These are phyloP conservation scores for Colletotrichum sp. DNA, from an alignment of 2,329 filamentous ascomycete species.

Conservation along the genomic window DNA sequence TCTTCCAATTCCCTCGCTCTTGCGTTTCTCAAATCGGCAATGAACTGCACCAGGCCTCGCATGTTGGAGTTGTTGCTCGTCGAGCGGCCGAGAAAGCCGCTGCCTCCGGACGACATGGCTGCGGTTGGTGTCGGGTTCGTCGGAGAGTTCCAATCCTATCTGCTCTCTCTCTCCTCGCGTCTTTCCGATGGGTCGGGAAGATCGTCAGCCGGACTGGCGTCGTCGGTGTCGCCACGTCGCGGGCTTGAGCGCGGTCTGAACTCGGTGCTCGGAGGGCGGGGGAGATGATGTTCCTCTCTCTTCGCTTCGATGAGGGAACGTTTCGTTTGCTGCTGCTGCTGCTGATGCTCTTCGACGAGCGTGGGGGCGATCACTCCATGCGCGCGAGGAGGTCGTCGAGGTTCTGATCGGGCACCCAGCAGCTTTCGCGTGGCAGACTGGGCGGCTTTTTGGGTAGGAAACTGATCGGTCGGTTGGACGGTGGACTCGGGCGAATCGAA, in stretches of 20 bases:
- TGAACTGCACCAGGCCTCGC: slow-evolving; percentile 94
- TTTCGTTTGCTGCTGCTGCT: neutral
- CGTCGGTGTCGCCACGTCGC: neutral
- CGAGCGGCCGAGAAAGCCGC: slow-evolving; percentile 70
- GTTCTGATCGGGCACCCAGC: slow-evolving; percentile 1
- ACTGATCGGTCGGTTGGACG: neutral
- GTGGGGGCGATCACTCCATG: slow-evolving; percentile 15
- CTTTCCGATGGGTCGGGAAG: neutral
- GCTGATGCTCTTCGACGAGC: slow-evolving; percentile 10
- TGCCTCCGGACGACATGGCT: slow-evolving; percentile 60
- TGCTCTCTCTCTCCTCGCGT: neutral
- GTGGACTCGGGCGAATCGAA: slow-evolving; percentile 10
- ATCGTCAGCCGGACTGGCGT: neutral
- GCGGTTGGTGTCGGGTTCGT: neutral
- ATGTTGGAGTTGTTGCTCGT: slow-evolving; percentile 70
- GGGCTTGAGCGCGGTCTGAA: neutral
- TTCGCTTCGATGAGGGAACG: neutral
- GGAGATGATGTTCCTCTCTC: neutral
- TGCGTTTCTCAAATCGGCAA: slow-evolving; percentile 94
- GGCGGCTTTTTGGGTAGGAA: neutral
- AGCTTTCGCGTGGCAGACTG: neutral
- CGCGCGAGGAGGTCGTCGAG: slow-evolving; percentile 4
- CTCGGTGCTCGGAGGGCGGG: neutral
- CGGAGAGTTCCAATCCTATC: neutral
- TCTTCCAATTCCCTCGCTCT: slow-evolving; percentile 95